Evolutionary conservation across 2,329 filamentous ascomycete species (phyloP).

Genomic region (Penicillium expansum): DNA sequence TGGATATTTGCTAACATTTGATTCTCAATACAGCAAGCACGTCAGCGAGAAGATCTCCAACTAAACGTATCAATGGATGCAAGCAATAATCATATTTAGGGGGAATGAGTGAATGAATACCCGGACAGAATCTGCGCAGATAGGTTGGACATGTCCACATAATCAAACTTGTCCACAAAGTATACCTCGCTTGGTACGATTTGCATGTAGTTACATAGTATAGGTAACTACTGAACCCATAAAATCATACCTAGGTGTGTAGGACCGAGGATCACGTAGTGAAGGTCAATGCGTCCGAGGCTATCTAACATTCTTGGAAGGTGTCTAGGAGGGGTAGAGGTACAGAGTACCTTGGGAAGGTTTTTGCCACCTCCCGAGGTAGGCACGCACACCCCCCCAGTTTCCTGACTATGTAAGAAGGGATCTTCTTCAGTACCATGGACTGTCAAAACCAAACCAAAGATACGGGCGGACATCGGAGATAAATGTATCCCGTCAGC

Average conservation of each 20-base stretch:
- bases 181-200: background rate
- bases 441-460: background rate
- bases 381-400: background rate
- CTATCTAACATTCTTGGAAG: background rate
- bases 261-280: background rate
- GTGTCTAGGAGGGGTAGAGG: background rate
- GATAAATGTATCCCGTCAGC: background rate
- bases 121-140: background rate
- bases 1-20: background rate
- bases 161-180: background rate
- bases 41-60: slow-evolving; percentile 4
- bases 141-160: background rate
- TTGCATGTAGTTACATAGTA: background rate
- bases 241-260: too few relatives aligned
- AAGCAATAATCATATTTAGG: background rate
- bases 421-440: background rate
- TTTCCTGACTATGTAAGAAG: background rate
- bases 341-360: background rate
- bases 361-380: too few relatives aligned
- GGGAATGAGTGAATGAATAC: background rate
- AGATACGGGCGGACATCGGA: background rate
- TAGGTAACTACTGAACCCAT: background rate
- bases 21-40: background rate
- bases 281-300: background rate
- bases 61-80: background rate